Conservation (phyloP, 2,329 filamentous ascomycete genomes). For the Ophiocordyceps sinensis region DNA sequence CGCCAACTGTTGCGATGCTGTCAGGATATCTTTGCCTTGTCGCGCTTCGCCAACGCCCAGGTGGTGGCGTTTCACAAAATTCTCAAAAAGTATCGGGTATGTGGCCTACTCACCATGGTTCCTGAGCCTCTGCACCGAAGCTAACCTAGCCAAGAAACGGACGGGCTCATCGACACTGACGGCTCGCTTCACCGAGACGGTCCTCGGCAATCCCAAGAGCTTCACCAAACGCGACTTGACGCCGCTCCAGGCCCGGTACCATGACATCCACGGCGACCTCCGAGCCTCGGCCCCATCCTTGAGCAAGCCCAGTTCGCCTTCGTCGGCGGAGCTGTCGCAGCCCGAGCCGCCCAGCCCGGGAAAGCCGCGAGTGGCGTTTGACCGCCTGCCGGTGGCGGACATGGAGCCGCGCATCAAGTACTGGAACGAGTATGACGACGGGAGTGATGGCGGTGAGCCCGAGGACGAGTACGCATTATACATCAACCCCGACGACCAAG, state of each 20-base stretch:
- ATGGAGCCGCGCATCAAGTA: conserved; percentile 32
- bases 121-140: background rate
- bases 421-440: conserved; percentile 82
- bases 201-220: conserved; percentile 53
- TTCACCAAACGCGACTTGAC: conserved; percentile 55
- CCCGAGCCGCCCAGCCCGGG: background rate
- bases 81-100: conserved; percentile 67
- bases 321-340: conserved; percentile 11
- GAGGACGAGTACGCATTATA: conserved; percentile 58
- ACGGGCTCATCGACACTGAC: conserved; percentile 55
- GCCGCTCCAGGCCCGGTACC: conserved; percentile 33
- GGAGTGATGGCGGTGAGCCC: conserved; percentile 49
- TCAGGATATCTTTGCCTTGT: conserved; percentile 55
- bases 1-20: conserved; percentile 41
- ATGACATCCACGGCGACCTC: conserved; percentile 32
- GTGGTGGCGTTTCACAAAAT: conserved; percentile 68
- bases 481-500: conserved; percentile 51
- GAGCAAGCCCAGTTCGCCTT: conserved; percentile 25
- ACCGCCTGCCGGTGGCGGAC: conserved; percentile 15
- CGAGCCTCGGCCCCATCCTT: conserved; percentile 27
- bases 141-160: conserved; percentile 47
- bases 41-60: conserved; percentile 61
- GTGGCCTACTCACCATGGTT: conserved; percentile 3
- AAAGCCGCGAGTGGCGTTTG: conserved; percentile 12
- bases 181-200: conserved; percentile 49